Percentiles rank a stretch among this genome's conserved stretches.
Conservation (phyloP, 306 rosid species). For the Luffa acutangula region DNA sequence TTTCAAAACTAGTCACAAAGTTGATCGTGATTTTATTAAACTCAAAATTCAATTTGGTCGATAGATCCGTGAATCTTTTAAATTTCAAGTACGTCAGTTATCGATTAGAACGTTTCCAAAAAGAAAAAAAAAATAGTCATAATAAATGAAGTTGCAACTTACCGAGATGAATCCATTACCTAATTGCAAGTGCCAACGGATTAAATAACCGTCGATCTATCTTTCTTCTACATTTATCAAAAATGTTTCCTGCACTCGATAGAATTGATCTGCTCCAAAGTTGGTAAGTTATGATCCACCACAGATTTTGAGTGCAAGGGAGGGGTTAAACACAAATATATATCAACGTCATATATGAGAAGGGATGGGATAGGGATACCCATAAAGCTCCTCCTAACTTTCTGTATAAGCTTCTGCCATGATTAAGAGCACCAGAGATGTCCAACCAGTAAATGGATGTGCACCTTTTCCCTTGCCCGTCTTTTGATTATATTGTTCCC, state of each 20-base stretch:
- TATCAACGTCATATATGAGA: background rate
- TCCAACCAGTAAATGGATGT: slow-evolving; percentile 88
- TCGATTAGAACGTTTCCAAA: too few relatives aligned
- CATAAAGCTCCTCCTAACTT: slow-evolving; percentile 11
- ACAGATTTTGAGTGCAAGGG: background rate
- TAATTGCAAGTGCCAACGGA: background rate
- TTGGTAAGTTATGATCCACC: background rate
- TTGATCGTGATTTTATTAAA: too few relatives aligned
- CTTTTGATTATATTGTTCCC: slow-evolving; percentile 86
- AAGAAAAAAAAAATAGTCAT: too few relatives aligned
- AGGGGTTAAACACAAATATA: background rate
- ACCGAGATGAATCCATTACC: background rate
- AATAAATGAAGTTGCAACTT: background rate
- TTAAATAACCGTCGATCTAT: background rate
- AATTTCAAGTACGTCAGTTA: too few relatives aligned
- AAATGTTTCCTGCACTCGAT: background rate
- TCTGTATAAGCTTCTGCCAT: slow-evolving; percentile 69
- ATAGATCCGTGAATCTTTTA: too few relatives aligned
- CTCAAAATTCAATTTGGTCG: too few relatives aligned
- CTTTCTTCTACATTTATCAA: background rate
- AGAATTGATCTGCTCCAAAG: background rate
- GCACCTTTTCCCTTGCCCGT: slow-evolving; percentile 86
- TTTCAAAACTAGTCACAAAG: too few relatives aligned
- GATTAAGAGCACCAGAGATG: slow-evolving; percentile 65
- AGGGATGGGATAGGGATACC: background rate